Evolutionary conservation across 2,329 filamentous ascomycete species (phyloP).

Genomic region (Fusarium caatingaense): DNA sequence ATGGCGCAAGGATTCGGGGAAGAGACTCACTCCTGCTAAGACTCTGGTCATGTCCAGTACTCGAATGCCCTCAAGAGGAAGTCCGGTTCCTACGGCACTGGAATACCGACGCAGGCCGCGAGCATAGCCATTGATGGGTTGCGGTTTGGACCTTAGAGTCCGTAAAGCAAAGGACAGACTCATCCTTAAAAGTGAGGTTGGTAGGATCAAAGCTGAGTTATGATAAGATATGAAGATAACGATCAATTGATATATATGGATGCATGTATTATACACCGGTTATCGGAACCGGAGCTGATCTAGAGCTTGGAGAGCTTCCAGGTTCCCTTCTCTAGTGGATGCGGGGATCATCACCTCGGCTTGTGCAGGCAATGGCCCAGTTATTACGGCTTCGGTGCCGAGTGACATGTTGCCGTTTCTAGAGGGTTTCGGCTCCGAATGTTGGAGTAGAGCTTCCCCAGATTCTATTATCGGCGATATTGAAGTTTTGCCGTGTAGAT

Average conservation of each 20-base stretch:
- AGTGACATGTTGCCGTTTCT: slow-evolving; percentile 21
- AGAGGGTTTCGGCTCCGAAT: slow-evolving; percentile 29
- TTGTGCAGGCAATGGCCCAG: slow-evolving; percentile 16
- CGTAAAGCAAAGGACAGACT: slow-evolving; percentile 32
- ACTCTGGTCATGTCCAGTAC: slow-evolving; percentile 98
- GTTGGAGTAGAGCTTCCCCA: not conserved
- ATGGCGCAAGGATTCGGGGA: not conserved
- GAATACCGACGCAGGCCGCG: slow-evolving; percentile 47
- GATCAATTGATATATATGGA: slow-evolving; percentile 1
- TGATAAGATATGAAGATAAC: not conserved
- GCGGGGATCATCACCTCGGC: slow-evolving; percentile 31
- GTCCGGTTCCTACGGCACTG: slow-evolving; percentile 45
- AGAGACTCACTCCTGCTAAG: slow-evolving; percentile 81
- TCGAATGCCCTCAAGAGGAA: slow-evolving; percentile 84
- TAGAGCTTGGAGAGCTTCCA: slow-evolving; percentile 25
- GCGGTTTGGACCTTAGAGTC: slow-evolving; percentile 35
- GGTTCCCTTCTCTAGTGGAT: not conserved
- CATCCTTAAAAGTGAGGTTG: slow-evolving; percentile 24
- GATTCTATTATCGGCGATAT: slow-evolving; percentile 12
- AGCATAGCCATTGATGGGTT: slow-evolving; percentile 32
- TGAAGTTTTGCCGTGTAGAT: slow-evolving; percentile 13
- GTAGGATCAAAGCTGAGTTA: not conserved
- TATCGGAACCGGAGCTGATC: slow-evolving; percentile 27
- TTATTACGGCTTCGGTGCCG: slow-evolving; percentile 33
- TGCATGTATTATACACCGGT: slow-evolving; percentile 16